These are phyloP conservation scores for Myxozyma neotropica DNA, from an alignment of 805 yeast genomes.

Conservation along the genomic window DNA sequence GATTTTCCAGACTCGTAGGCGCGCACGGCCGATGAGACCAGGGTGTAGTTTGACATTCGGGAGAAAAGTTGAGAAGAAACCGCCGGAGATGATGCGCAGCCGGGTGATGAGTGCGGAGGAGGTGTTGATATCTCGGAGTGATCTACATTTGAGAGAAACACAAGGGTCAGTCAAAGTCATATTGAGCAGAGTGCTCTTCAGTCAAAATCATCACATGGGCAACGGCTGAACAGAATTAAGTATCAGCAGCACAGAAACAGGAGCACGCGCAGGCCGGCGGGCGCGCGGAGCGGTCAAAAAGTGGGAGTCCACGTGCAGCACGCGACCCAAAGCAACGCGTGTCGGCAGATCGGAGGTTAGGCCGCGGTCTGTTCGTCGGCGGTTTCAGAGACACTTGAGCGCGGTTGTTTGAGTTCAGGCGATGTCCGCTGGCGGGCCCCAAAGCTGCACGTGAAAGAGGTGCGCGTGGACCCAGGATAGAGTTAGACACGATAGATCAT, in stretches of 20 bases:
- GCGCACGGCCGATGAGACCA: slow-evolving; percentile 40
- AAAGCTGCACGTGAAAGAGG: slow-evolving; percentile 17
- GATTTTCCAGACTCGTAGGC: slow-evolving; percentile 44
- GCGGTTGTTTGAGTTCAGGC: background rate
- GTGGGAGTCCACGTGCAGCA: slow-evolving; percentile 2
- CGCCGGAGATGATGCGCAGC: background rate
- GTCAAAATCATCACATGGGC: slow-evolving; percentile 2
- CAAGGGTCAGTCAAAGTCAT: background rate
- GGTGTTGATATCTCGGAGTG: background rate
- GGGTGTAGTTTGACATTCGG: slow-evolving; percentile 36
- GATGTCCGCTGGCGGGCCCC: slow-evolving; percentile 1
- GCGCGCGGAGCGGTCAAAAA: no score
- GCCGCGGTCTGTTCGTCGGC: background rate
- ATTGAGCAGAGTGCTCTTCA: background rate
- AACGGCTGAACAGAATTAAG: no score
- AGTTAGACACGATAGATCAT: background rate
- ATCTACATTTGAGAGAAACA: background rate
- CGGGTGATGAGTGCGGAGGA: background rate
- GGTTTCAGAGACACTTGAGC: background rate
- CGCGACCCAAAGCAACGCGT: background rate
- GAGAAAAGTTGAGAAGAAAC: slow-evolving; percentile 23
- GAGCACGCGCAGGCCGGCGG: no score
- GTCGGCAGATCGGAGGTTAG: background rate
- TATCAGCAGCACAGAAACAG: background rate
- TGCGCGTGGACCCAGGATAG: background rate